Evolutionary conservation across 2,329 filamentous ascomycete genomes (phyloP), one percentile per base, ranked within the genome.

Genomic region (Aspergillus sp.): DNA sequence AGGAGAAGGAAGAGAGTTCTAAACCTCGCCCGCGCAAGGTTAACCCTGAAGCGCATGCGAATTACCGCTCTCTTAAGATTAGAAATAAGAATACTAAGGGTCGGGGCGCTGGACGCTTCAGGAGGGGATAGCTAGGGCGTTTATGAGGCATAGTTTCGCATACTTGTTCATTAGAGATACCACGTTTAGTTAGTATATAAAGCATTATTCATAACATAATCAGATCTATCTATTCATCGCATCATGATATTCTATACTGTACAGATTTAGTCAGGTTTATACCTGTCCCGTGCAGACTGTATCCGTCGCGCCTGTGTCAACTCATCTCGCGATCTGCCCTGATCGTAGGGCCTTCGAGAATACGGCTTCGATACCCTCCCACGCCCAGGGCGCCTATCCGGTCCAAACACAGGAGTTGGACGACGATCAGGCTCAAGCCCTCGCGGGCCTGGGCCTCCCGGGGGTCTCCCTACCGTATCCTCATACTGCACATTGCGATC

Each of bases 401-500:
- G 48, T 3, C 55, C 48, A 46, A 52, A 54, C 37, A 54, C 50
- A 2, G 64, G 60, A 10, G 58, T 62, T 19, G 62, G 46, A 7
- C 55, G 60, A 23, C 55, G 55, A 50, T 49, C 47, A 15, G 53
- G 42, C 33, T 39, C 43, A 17, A 43, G 13, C 9, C 44, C 51
- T 27, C 33, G 46, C 33, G 35, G 17, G n/a, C 20, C 32, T 30
- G 46, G 20, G 3, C 7, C 19, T n/a, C n/a, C 12, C 25, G 41
- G 12, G 1, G 22, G 41, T 10, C 38, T 37, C 23, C 39, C 7
- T 38, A 43, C 13, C 27, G n/a, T 23, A 38, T 65, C 62, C 10
- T 65, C 58, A 60, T 95, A 95, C 65, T 91, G 88, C 12, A 90
- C 87, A 53, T 82, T 74, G 15, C 78, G 73, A 70, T 96, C 91